Percentiles rank a stretch among this genome's conserved stretches.
Evolutionary conservation across 768 basidiomycete species (phyloP).

Genomic region (Mycena alexandri): DNA sequence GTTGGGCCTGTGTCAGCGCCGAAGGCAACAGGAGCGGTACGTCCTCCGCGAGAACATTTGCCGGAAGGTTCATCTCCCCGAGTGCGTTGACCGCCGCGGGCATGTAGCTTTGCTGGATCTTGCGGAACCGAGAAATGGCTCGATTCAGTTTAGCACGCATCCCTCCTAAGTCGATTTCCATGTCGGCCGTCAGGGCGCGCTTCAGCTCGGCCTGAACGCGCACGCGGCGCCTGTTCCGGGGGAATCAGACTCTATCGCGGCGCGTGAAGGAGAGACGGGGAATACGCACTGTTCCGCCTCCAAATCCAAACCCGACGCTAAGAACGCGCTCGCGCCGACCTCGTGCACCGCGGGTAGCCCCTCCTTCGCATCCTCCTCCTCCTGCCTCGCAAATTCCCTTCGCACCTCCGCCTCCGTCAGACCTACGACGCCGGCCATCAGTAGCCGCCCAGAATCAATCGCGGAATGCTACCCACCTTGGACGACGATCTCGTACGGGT

Average conservation of each 20-base stretch:
- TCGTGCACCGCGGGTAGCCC: background rate
- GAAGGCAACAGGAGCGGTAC: conserved; percentile 16
- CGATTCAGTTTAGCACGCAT: conserved; percentile 24
- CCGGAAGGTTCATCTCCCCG: too few relatives aligned
- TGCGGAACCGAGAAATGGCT: background rate
- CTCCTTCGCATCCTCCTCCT: background rate
- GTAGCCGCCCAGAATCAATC: too few relatives aligned
- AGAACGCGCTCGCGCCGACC: background rate
- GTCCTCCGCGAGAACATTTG: too few relatives aligned
- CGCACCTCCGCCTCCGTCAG: background rate
- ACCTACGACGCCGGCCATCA: too few relatives aligned
- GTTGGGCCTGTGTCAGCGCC: background rate
- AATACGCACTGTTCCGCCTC: conserved; percentile 3
- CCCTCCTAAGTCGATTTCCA: too few relatives aligned
- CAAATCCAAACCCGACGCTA: background rate
- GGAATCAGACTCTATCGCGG: too few relatives aligned
- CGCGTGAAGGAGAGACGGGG: too few relatives aligned
- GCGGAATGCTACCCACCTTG: background rate
- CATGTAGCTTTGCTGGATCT: conserved; percentile 11
- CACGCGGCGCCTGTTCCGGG: conserved; percentile 16
- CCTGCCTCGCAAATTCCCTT: background rate
- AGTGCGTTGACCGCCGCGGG: background rate
- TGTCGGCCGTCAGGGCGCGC: too few relatives aligned
- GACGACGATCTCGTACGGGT: too few relatives aligned
- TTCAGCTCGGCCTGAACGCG: conserved; percentile 19